Evolutionary conservation across 768 basidiomycete genomes (phyloP).

Genomic region (Boletus vinaceobasis): DNA sequence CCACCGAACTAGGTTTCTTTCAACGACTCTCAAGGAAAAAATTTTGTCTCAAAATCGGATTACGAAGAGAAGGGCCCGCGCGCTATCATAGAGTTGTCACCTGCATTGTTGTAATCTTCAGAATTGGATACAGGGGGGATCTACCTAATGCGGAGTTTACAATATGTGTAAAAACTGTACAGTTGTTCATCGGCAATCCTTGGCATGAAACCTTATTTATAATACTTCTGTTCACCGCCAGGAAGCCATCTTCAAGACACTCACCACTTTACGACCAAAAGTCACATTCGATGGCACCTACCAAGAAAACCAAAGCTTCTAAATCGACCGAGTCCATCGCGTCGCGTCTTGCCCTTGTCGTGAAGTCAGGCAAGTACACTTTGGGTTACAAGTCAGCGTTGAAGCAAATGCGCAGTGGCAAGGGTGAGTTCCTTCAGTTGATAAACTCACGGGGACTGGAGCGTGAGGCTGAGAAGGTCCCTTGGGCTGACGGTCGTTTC

Average conservation of each 20-base stretch:
- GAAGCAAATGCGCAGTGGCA: constrained; percentile 97
- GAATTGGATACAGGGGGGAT: background rate
- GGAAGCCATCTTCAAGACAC: constrained; percentile 13
- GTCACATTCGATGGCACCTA: constrained; percentile 75
- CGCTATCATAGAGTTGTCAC: constrained; percentile 72
- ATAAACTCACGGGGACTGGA: constrained; percentile 85
- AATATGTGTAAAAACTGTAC: constrained; percentile 28
- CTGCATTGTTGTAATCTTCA: constrained; percentile 55
- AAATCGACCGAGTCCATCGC: constrained; percentile 94
- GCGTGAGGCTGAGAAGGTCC: constrained; percentile 99
- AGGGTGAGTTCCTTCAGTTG: constrained; percentile 64
- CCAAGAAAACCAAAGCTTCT: constrained; percentile 91
- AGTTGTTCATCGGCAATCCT: constrained; percentile 18
- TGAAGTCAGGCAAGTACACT: constrained; percentile 97
- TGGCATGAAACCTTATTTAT: constrained; percentile 17
- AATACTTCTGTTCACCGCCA: constrained; percentile 2
- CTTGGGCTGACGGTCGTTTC: constrained; percentile 60
- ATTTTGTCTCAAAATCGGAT: constrained; percentile 76
- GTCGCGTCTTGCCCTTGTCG: constrained; percentile 89
- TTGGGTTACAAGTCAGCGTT: constrained; percentile 98
- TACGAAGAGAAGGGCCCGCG: constrained; percentile 72
- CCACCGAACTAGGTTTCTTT: constrained; percentile 58
- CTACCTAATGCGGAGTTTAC: constrained; percentile 20
- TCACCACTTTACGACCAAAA: constrained; percentile 14
- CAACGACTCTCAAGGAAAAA: constrained; percentile 61